These are phyloP conservation scores for Ogataea ganodermae DNA, from an alignment of 805 yeast genomes.

Conservation along the genomic window DNA sequence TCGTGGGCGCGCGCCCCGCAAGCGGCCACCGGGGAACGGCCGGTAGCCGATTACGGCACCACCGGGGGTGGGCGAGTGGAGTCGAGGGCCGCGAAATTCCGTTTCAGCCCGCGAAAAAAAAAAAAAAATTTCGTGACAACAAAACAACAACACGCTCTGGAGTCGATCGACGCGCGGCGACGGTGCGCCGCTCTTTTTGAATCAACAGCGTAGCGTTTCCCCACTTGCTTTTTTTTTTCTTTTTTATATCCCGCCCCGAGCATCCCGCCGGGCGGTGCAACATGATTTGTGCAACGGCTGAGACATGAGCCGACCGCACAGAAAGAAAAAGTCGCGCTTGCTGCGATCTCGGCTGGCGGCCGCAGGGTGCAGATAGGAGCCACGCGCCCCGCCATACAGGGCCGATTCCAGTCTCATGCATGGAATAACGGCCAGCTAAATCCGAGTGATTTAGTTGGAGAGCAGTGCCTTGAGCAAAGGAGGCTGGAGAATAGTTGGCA, in stretches of 20 bases:
- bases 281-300: slow-evolving; percentile 1
- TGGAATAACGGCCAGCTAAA: slow-evolving; percentile 1
- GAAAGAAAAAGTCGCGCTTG: slow-evolving; percentile 6
- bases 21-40: too few relatives aligned
- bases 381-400: slow-evolving; percentile 3
- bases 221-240: background rate
- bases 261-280: slow-evolving; percentile 7
- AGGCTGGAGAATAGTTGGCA: too few relatives aligned
- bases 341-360: slow-evolving; percentile 7
- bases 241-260: slow-evolving; percentile 1
- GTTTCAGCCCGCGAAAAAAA: background rate
- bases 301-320: slow-evolving; percentile 1
- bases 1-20: too few relatives aligned
- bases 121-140: background rate
- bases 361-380: slow-evolving; percentile 1
- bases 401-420: slow-evolving; percentile 2
- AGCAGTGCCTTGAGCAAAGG: too few relatives aligned
- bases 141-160: background rate
- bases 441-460: background rate
- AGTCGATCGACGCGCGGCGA: slow-evolving; percentile 1
- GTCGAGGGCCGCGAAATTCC: too few relatives aligned
- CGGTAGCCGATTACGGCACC: too few relatives aligned
- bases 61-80: too few relatives aligned
- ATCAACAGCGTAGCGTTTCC: background rate
- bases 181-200: too few relatives aligned